phyloP scores from a whole-genome alignment of 208 protist species.

The Herpetomonas tarakana region DNA sequence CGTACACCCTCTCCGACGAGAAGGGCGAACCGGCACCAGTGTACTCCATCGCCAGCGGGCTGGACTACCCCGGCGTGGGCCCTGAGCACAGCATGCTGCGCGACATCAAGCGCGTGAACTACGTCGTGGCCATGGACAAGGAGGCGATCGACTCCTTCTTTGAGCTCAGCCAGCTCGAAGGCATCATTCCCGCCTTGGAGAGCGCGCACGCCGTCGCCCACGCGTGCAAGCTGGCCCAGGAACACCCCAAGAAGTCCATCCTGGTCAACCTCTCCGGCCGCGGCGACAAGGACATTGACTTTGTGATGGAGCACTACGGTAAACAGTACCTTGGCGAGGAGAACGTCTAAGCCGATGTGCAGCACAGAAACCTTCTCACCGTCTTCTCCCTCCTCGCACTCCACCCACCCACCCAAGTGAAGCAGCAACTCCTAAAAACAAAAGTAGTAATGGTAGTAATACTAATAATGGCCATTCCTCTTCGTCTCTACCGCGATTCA shows the following conservation, averaged over 20 bases:
- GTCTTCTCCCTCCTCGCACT: background rate
- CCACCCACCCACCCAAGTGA: too few relatives aligned
- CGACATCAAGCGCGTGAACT: slow-evolving; percentile 10
- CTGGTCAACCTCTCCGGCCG: slow-evolving; percentile 68
- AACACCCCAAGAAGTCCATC: slow-evolving; percentile 41
- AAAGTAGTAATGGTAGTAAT: too few relatives aligned
- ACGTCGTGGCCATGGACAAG: slow-evolving; percentile 7
- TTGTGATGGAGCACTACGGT: background rate
- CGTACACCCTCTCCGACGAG: slow-evolving; percentile 57
- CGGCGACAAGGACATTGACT: slow-evolving; percentile 15
- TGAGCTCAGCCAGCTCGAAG: slow-evolving; percentile 8
- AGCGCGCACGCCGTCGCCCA: slow-evolving; percentile 31
- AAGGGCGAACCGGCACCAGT: slow-evolving; percentile 57
- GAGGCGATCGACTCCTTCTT: slow-evolving; percentile 12
- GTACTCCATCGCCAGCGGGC: slow-evolving; percentile 31
- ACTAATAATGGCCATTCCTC: too few relatives aligned
- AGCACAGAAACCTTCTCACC: background rate
- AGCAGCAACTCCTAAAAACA: too few relatives aligned
- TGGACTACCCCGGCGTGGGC: slow-evolving; percentile 21
- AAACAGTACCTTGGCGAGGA: background rate
- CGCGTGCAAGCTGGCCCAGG: slow-evolving; percentile 24
- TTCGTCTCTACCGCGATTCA: too few relatives aligned
- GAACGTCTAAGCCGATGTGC: background rate
- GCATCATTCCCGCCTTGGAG: slow-evolving; percentile 78
- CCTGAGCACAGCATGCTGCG: slow-evolving; percentile 15